phyloP scores from a whole-genome alignment of 768 basidiomycete genomes.

The Amanita rubescens region DNA sequence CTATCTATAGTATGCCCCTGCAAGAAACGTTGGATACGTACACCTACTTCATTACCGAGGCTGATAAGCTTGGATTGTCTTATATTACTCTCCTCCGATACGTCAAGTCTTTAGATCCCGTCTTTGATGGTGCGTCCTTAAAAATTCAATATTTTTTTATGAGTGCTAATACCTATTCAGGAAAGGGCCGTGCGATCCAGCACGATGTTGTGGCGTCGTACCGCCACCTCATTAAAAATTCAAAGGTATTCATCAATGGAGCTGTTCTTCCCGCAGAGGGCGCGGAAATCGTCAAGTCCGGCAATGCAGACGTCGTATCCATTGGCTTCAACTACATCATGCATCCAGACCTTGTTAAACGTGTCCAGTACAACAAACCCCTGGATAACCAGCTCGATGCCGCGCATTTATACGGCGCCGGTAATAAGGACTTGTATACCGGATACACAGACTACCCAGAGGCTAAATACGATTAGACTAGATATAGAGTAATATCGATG shows the following conservation, averaged over 20 bases:
- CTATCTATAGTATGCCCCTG: constrained; percentile 30
- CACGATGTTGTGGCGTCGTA: constrained; percentile 35
- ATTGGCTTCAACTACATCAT: constrained; percentile 31
- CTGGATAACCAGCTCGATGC: constrained; percentile 26
- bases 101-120: constrained; percentile 14
- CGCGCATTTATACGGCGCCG: constrained; percentile 20
- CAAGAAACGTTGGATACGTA: constrained; percentile 35
- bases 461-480: constrained; percentile 11
- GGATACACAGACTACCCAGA: constrained; percentile 33
- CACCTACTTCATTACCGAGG: constrained; percentile 32
- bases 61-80: constrained; percentile 27
- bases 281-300: constrained; percentile 23
- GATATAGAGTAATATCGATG: neutral
- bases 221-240: constrained; percentile 25
- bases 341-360: constrained; percentile 34
- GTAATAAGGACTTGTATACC: constrained; percentile 16
- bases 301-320: constrained; percentile 28
- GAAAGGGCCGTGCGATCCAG: constrained; percentile 26
- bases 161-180: constrained; percentile 11
- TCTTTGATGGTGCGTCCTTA: constrained; percentile 22
- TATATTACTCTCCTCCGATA: constrained; percentile 29
- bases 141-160: neutral
- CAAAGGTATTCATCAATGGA: constrained; percentile 31
- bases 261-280: constrained; percentile 30
- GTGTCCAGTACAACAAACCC: constrained; percentile 26